A percentile compares a stretch with the other conserved stretches of the same genome.
phyloP scores from a whole-genome alignment of 169 alveolate species.

The Plasmodium vivax region DNA sequence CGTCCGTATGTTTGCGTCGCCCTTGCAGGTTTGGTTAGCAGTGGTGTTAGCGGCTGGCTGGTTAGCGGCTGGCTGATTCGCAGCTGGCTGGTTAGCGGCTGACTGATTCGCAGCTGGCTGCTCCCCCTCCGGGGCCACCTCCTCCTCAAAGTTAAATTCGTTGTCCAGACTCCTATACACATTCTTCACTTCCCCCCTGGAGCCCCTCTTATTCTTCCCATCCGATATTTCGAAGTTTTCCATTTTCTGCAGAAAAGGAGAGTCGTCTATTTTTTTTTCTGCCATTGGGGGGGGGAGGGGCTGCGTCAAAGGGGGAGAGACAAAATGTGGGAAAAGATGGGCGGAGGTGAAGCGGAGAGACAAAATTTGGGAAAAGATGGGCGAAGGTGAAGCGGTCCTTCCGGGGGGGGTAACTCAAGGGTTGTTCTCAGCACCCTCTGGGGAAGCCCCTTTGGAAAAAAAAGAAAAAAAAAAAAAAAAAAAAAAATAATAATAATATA shows the following conservation, averaged over 20 bases:
- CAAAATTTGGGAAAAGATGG: not conserved
- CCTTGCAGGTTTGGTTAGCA: not conserved
- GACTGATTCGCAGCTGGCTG: not conserved
- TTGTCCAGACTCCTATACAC: slow-evolving; percentile 57
- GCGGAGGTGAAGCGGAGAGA: not conserved
- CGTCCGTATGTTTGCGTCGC: slow-evolving; percentile 18
- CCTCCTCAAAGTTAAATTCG: slow-evolving; percentile 64
- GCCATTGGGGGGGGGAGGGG: not conserved
- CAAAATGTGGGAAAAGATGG: not conserved
- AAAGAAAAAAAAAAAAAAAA: not conserved
- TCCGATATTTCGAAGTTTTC: slow-evolving; percentile 61
- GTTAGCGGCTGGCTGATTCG: not conserved
- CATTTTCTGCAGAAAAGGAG: slow-evolving; percentile 71
- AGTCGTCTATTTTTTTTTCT: slow-evolving; percentile 45
- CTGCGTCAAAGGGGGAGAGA: not conserved
- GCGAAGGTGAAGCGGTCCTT: not conserved
- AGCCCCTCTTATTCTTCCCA: slow-evolving; percentile 4
- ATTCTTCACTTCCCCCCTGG: slow-evolving; percentile 41
- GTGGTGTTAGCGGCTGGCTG: no score
- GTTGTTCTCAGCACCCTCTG: not conserved
- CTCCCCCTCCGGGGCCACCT: slow-evolving; percentile 10
- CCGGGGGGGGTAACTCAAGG: not conserved
- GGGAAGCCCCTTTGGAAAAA: not conserved
- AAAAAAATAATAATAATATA: not conserved
- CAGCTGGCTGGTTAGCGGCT: not conserved